Evolutionary conservation across 768 basidiomycete species (phyloP), one percentile per base, ranked within the genome.

Genomic region (Podaxis mareebaensis): DNA sequence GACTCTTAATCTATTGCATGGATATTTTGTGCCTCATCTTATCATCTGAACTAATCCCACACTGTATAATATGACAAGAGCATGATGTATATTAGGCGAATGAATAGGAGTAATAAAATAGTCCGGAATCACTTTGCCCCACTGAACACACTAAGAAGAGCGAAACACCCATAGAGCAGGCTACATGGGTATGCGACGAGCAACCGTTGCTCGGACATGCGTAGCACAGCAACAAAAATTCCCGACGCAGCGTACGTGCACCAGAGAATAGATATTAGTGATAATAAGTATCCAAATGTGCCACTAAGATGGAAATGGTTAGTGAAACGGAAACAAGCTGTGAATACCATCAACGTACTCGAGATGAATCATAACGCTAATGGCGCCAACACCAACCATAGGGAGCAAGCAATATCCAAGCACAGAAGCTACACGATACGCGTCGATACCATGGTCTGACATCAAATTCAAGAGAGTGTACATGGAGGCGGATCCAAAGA

Each of bases 131-230:
- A 64, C 28, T 64, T 60, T n/a, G 63, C 70, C 64, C 79, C 80
- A 68, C 87, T 91, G 78, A 97, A 97, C 62, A 96, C 91, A 74
- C 93, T 96, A 62, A 98, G 83, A 42, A 98, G 77, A 13, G 93
- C 95, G 72, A 96, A 96, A 75, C 94, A 96, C 20, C 94, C 94
- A 69, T 97, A 99, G 24, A 99, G 79, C 58, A 99, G 77, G 40
- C 93, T 95, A 57, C 99, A 88, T 11, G 97, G 97, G 76, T 99
- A 99, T 67, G 96, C 97, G 44, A 99, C 95, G 24, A 99, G 85
- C 28, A 98, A 79, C 53, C 96, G 84, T 73, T 99, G 97, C 67
- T 96, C 91, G 8, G 93, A 94, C 93, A 99, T 96, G 66, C 93
- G 86, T 56, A 99, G 81, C 42, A 98, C 95, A 2, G 93, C 91